Evolutionary conservation across 129 eudicot genomes (phyloP), one percentile per base, ranked within the genome.

Genomic region (Lonicera japonica): DNA sequence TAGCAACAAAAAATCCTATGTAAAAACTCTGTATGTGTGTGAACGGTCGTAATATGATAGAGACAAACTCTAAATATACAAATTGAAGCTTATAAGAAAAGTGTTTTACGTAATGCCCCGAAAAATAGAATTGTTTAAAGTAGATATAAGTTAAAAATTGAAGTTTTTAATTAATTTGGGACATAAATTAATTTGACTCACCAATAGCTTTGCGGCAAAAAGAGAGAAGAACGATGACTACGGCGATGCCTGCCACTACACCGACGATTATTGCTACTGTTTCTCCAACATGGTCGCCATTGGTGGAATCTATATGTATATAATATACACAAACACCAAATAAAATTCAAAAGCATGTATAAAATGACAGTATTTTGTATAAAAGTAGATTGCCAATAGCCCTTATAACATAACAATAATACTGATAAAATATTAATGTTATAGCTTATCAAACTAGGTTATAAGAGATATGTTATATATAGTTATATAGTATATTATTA

Each of bases 191-290:
- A 63, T 2, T 43, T 43, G 50, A 8, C 17, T 60, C 18, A 60
- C 41, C 43, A 34, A 36, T 11, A 41, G 90, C 63, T 73, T 73
- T 79, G 18, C 83, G 63, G 71, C 90, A 91, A 36, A 79, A 54
- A 11, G 97, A 84, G 59, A 91, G 85, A 71, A 91, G 79, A 55
- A 87, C 78, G 19, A 91, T 78, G 41, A 82, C 53, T 43, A 78
- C 79, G 0, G 88, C 83, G 63, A 84, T 56, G 0, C 95, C 95
- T 1, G 77, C 97, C 1, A 84, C 39, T 1, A 73, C 84, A 21
- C 97, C 97, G n/a, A 91, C 81, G 8, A 77, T 60, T 56, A 87
- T 87, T 22, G 97, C 97, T 38, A 87, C 81, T 25, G 90, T 87
- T 76, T 70, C 80, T 15, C 95, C 97, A 9, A 84, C 86, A 4